Evolutionary conservation across 1,284 basidiomycete genomes (phyloP).

Genomic region (Leccinum angustisporum): DNA sequence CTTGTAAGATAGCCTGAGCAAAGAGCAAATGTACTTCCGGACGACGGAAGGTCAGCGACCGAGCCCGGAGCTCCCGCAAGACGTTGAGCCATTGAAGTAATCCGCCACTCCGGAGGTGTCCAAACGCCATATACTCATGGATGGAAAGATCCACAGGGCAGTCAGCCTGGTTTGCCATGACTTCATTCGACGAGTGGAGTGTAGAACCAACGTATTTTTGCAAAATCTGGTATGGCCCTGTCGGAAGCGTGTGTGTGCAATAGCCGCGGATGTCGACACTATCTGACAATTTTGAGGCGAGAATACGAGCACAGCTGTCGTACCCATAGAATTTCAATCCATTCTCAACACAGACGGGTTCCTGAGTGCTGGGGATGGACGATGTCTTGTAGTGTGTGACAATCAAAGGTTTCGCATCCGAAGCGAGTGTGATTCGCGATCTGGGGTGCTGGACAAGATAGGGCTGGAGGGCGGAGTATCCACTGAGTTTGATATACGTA

Average conservation of each 20-base stretch:
- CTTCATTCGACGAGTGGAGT: slow-evolving; percentile 41
- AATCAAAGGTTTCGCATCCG: slow-evolving; percentile 41
- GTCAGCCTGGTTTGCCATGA: slow-evolving; percentile 42
- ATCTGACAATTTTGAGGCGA: slow-evolving; percentile 12
- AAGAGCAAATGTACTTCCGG: slow-evolving; percentile 43
- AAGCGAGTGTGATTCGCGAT: slow-evolving; percentile 39
- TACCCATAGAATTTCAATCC: slow-evolving; percentile 28
- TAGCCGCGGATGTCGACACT: slow-evolving; percentile 15
- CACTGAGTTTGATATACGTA: slow-evolving; percentile 15
- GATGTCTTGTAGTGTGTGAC: slow-evolving; percentile 36
- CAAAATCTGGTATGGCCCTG: slow-evolving; percentile 37
- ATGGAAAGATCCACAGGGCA: slow-evolving; percentile 38
- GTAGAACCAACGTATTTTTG: slow-evolving; percentile 39
- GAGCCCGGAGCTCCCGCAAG: slow-evolving; percentile 39
- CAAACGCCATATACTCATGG: slow-evolving; percentile 47
- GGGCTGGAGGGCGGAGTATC: slow-evolving; percentile 8
- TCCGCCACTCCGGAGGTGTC: slow-evolving; percentile 42
- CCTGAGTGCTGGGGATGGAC: slow-evolving; percentile 28
- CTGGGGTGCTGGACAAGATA: slow-evolving; percentile 15
- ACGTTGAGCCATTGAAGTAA: slow-evolving; percentile 52
- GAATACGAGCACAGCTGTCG: slow-evolving; percentile 12
- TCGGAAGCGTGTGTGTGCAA: slow-evolving; percentile 35
- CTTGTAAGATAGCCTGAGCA: slow-evolving; percentile 43
- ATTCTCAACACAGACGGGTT: slow-evolving; percentile 27
- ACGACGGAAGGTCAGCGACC: slow-evolving; percentile 37